These are phyloP conservation scores for Leishmania turanica DNA, from an alignment of 208 protist genomes.

Conservation along the genomic window DNA sequence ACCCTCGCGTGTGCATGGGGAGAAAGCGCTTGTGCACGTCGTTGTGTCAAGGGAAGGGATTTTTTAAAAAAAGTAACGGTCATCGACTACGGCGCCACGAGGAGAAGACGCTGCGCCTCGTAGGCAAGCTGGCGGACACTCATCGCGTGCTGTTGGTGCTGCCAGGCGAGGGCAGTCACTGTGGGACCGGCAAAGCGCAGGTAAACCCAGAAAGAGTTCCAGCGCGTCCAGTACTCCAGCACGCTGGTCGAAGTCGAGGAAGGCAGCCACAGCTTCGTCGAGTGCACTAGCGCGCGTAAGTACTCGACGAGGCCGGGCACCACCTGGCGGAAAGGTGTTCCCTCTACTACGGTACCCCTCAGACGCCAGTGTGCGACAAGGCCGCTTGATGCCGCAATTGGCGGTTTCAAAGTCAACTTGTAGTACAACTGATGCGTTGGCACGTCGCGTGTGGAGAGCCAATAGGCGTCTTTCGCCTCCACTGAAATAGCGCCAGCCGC, in stretches of 20 bases:
- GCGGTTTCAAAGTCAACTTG: neutral
- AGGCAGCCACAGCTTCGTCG: neutral
- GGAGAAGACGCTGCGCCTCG: constrained; percentile 16
- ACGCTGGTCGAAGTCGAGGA: neutral
- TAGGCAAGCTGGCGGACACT: constrained; percentile 13
- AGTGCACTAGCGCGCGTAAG: constrained; percentile 14
- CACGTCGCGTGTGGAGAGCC: constrained; percentile 13
- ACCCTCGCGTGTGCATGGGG: neutral
- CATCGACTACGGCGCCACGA: constrained; percentile 6
- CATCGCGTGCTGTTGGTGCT: constrained; percentile 5
- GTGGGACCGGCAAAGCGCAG: constrained; percentile 19
- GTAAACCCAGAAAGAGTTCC: constrained; percentile 24
- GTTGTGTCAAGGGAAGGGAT: neutral
- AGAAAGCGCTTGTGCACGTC: neutral
- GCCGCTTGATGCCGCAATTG: neutral
- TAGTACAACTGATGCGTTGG: constrained; percentile 12
- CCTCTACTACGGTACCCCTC: constrained; percentile 14
- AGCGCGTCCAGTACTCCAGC: constrained; percentile 23
- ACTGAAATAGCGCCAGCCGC: neutral
- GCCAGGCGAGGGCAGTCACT: constrained; percentile 22
- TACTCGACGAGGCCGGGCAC: constrained; percentile 16
- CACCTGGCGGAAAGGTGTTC: constrained; percentile 9
- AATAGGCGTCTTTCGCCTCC: constrained; percentile 13
- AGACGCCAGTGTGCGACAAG: constrained; percentile 15
- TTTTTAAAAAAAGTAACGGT: no score